These are phyloP conservation scores for Syzygium malaccense DNA, from an alignment of 441 rosid species.

Conservation along the genomic window DNA sequence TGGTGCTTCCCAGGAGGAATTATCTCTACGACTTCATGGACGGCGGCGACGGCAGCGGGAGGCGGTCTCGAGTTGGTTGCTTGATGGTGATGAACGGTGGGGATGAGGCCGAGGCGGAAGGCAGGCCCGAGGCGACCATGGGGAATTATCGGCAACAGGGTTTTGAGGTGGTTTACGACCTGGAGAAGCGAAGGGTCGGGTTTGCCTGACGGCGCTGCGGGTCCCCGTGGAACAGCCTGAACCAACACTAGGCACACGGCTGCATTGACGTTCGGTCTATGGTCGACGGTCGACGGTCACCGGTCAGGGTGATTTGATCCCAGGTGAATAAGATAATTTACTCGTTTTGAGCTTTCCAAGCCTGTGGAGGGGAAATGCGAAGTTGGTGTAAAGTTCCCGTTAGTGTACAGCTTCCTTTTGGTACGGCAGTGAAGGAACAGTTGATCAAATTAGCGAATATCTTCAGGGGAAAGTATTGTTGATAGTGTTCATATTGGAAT, in stretches of 20 bases:
- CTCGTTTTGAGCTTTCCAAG: background rate
- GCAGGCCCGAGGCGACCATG: slow-evolving; percentile 36
- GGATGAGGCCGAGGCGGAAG: background rate
- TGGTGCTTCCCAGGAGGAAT: slow-evolving; percentile 36
- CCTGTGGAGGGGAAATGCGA: background rate
- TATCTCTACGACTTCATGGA: slow-evolving; percentile 23
- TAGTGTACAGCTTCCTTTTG: background rate
- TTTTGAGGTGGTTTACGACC: slow-evolving; percentile 45
- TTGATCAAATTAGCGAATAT: background rate
- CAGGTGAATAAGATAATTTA: background rate
- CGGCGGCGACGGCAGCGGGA: background rate
- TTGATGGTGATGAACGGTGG: slow-evolving; percentile 34
- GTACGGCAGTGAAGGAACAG: background rate
- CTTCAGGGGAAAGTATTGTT: too few species aligned
- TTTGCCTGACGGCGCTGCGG: background rate
- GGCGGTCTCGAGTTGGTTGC: slow-evolving; percentile 22
- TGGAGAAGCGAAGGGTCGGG: slow-evolving; percentile 42
- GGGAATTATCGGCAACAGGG: slow-evolving; percentile 54
- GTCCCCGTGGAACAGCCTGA: background rate
- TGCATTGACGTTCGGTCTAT: background rate
- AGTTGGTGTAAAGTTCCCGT: background rate
- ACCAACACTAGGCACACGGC: background rate
- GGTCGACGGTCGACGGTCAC: background rate
- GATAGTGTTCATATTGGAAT: background rate
- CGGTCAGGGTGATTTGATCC: background rate